These are phyloP conservation scores for Astrephomene gubernaculifera DNA, from an alignment of 139 green algal genomes.

Conservation along the genomic window DNA sequence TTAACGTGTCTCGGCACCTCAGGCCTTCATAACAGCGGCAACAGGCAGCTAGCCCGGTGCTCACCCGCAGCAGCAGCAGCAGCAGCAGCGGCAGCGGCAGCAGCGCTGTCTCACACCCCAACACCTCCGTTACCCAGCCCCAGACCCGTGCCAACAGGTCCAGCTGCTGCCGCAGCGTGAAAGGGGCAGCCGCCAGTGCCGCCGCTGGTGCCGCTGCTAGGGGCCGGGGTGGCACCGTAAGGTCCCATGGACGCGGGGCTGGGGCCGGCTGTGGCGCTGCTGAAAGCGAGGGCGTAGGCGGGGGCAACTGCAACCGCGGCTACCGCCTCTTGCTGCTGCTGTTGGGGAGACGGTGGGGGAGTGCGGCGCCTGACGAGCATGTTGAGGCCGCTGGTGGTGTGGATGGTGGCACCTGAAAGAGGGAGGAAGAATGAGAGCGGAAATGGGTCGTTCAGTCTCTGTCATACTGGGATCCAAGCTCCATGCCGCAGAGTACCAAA, in stretches of 20 bases:
- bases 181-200: conserved; percentile 1
- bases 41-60: too few relatives aligned
- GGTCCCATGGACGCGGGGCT: background rate
- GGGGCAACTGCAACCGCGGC: too few relatives aligned
- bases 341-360: background rate
- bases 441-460: background rate
- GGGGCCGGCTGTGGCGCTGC: background rate
- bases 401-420: conserved; percentile 85
- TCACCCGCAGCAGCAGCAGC: too few relatives aligned
- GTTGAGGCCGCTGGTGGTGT: conserved; percentile 83
- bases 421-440: background rate
- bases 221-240: background rate
- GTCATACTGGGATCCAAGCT: background rate
- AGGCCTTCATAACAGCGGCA: too few relatives aligned
- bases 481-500: background rate
- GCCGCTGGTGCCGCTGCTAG: background rate
- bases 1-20: too few relatives aligned
- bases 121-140: too few relatives aligned
- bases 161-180: background rate
- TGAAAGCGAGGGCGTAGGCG: conserved; percentile 9
- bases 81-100: too few relatives aligned
- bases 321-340: background rate
- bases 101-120: too few relatives aligned
- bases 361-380: conserved; percentile 60
- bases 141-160: background rate